These are phyloP conservation scores for Cladosporium sp. DNA, from an alignment of 2,329 filamentous ascomycete genomes.

Conservation along the genomic window DNA sequence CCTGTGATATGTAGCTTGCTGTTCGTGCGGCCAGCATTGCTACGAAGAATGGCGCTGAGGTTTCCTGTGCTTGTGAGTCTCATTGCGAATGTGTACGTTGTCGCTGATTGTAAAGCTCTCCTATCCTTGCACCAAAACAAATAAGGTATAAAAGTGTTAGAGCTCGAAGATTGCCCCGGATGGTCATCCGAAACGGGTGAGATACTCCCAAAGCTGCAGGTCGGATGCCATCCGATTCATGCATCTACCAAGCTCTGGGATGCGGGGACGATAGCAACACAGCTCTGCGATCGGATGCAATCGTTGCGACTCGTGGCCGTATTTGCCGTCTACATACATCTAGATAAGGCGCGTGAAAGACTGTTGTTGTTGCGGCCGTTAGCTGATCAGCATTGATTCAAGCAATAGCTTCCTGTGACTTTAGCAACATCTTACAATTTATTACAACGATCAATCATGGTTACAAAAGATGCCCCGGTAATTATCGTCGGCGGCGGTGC, in stretches of 20 bases:
- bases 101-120: neutral
- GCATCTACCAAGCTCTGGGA: neutral
- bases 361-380: neutral
- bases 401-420: neutral
- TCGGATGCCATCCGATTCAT: slow-evolving; percentile 3
- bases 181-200: neutral
- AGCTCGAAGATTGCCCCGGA: neutral
- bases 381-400: neutral
- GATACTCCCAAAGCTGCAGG: neutral
- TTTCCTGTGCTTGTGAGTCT: slow-evolving; percentile 5
- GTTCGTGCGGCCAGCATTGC: slow-evolving; percentile 1
- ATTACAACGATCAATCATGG: slow-evolving; percentile 3
- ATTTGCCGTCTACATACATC: neutral
- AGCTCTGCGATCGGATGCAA: neutral
- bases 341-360: neutral
- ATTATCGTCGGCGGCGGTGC: slow-evolving; percentile 41
- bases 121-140: neutral
- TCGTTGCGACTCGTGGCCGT: neutral
- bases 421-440: neutral
- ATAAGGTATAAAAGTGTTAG: slow-evolving; percentile 3
- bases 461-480: slow-evolving; percentile 12
- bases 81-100: neutral
- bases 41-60: neutral
- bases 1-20: neutral
- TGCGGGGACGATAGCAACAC: slow-evolving; percentile 1